Percentiles rank a stretch among this genome's conserved stretches.
phyloP scores from a whole-genome alignment of 129 eudicot genomes.

The Saposhnikovia divaricata region DNA sequence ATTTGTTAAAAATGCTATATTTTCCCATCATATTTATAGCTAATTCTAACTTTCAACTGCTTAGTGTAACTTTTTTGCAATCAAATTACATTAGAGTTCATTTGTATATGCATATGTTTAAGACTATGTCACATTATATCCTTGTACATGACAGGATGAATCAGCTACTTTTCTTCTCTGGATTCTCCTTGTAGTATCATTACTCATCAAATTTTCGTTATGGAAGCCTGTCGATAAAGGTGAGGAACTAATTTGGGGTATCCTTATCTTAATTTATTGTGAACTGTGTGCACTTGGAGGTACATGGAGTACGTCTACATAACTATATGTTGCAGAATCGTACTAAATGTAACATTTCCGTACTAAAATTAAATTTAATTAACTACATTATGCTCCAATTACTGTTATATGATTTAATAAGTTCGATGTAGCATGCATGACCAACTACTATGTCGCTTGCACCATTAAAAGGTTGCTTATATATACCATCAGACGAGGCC shows the following conservation, averaged over 20 bases:
- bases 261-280: background rate
- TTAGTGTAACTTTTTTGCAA: background rate
- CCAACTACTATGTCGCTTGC: background rate
- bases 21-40: background rate
- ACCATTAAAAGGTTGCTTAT: background rate
- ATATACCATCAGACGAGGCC: background rate
- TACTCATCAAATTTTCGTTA: conserved; percentile 31
- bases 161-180: conserved; percentile 24
- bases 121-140: background rate
- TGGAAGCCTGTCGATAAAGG: conserved; percentile 40
- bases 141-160: conserved; percentile 16
- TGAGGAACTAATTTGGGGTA: conserved; percentile 7
- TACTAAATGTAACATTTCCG: background rate
- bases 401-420: background rate
- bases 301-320: background rate
- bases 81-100: background rate
- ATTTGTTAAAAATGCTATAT: background rate
- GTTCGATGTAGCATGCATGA: background rate
- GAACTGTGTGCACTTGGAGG: background rate
- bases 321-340: background rate
- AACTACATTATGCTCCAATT: background rate
- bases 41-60: background rate
- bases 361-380: background rate
- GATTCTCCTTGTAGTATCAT: conserved; percentile 21
- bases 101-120: background rate